Evolutionary conservation across 495 filamentous ascomycete genomes (phyloP), one percentile per base, ranked within the genome.

Genomic region (Penicillium roqueforti): DNA sequence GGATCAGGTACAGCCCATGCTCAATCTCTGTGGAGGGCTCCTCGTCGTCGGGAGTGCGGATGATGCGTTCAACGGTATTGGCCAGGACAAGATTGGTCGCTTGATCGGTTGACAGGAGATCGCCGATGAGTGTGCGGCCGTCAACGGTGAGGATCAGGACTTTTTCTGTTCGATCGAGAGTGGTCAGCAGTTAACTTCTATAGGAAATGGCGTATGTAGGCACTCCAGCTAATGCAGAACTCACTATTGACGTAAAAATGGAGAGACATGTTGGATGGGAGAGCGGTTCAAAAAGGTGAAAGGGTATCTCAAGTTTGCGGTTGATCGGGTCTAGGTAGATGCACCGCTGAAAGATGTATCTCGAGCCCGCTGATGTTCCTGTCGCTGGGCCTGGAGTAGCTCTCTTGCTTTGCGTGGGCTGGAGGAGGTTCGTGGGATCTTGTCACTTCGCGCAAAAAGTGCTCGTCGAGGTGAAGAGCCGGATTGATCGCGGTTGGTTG

Each of bases 61-160:
- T 96, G 37, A 96, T 85, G 53, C 93, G 87, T 68, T 98, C 95
- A 61, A 91, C 79, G 3, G 93, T 90, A 51, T 89, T 74, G 25
- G 82, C 78, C 9, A 98, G 84, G 20, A 97, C 92, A 56, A 97
- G 75, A 70, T 98, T 98, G 39, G 93, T 97, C 54, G 87, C 80
- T 68, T 95, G 87, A 70, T 98, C 93, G 63, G 86, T 88, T n/a
- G 87, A 87, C 38, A 92, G 73, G 19, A 98, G 85, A 2, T 74
- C 87, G 26, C 93, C 93, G 49, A 88, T 83, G 36, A 97, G 77
- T 14, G 85, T 95, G 59, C 93, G 88, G 47, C 92, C 93, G 71
- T 97, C 95, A 55, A 87, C 86, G 40, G 93, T 98, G 60, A 98
- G 76, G 61, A 98, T 85, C 45, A 90, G 79, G 47, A 98, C 89